phyloP scores from a whole-genome alignment of 1,284 basidiomycete species.

The Cryptococcus maquisensis region DNA sequence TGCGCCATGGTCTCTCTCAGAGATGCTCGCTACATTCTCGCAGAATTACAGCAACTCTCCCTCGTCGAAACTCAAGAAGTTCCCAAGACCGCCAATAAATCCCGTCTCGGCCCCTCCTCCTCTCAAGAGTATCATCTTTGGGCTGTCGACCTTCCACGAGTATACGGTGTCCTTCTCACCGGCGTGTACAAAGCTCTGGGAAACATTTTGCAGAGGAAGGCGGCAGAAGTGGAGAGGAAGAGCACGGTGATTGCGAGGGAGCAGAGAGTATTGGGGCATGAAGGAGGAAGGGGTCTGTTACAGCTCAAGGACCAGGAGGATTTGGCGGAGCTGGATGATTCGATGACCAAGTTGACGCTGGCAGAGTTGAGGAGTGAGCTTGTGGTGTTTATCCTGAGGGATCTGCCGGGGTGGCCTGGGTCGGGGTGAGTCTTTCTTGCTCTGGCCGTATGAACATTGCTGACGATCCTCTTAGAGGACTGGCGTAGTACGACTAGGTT shows the following conservation, averaged over 20 bases:
- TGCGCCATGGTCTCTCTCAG: slow-evolving; percentile 85
- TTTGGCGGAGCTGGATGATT: slow-evolving; percentile 48
- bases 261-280: slow-evolving; percentile 64
- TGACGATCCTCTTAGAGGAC: too few species aligned
- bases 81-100: slow-evolving; percentile 78
- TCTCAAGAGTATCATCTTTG: slow-evolving; percentile 57
- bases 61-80: slow-evolving; percentile 87
- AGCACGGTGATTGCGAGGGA: slow-evolving; percentile 70
- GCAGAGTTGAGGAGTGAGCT: slow-evolving; percentile 78
- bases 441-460: background rate
- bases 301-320: slow-evolving; percentile 43
- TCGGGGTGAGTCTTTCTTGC: slow-evolving; percentile 5
- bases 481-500: background rate
- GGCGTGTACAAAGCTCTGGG: slow-evolving; percentile 80
- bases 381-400: slow-evolving; percentile 75
- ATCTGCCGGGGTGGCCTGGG: slow-evolving; percentile 54
- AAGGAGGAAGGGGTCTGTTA: slow-evolving; percentile 46
- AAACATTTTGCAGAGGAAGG: slow-evolving; percentile 69
- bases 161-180: slow-evolving; percentile 68
- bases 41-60: slow-evolving; percentile 70
- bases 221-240: slow-evolving; percentile 63
- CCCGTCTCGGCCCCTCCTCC: slow-evolving; percentile 52
- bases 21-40: slow-evolving; percentile 75
- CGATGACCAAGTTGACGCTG: slow-evolving; percentile 65
- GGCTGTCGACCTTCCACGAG: slow-evolving; percentile 79